phyloP scores from a whole-genome alignment of 345 rosid species.

The Rubroshorea leprosula region DNA sequence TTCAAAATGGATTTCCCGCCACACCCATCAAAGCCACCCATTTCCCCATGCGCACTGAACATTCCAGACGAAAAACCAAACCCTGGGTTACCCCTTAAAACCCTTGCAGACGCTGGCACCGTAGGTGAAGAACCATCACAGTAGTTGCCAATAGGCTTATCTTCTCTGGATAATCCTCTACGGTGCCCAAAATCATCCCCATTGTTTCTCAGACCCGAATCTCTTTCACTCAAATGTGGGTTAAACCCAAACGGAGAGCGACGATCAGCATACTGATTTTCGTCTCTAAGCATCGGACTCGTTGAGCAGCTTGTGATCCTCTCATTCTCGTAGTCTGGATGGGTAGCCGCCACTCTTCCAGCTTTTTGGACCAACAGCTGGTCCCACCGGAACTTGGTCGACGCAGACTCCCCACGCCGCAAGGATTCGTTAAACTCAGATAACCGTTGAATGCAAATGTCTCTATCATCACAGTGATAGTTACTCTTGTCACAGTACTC shows the following conservation, averaged over 20 bases:
- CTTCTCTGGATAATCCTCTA: too few relatives aligned
- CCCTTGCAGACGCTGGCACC: background rate
- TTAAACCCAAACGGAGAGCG: background rate
- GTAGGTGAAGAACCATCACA: background rate
- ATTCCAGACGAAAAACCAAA: background rate
- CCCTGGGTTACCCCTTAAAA: background rate
- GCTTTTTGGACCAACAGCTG: constrained; percentile 17
- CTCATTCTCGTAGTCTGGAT: background rate
- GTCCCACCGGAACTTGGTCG: constrained; percentile 35
- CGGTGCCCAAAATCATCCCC: background rate
- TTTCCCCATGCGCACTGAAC: background rate
- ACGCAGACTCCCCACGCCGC: constrained; percentile 12
- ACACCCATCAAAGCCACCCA: background rate
- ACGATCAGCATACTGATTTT: background rate
- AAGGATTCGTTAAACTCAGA: constrained; percentile 21
- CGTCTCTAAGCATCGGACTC: background rate
- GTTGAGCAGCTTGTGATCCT: background rate
- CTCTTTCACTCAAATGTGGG: background rate
- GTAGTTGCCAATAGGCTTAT: background rate
- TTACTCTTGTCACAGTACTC: background rate
- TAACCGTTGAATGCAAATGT: constrained; percentile 8
- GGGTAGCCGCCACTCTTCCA: background rate
- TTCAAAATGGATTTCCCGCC: background rate
- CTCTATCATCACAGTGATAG: constrained; percentile 9
- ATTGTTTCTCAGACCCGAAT: background rate